A percentile compares a stretch with the other conserved stretches of the same genome.
phyloP scores from a whole-genome alignment of 2,329 filamentous ascomycete genomes.

The Blastomyces gilchristii region DNA sequence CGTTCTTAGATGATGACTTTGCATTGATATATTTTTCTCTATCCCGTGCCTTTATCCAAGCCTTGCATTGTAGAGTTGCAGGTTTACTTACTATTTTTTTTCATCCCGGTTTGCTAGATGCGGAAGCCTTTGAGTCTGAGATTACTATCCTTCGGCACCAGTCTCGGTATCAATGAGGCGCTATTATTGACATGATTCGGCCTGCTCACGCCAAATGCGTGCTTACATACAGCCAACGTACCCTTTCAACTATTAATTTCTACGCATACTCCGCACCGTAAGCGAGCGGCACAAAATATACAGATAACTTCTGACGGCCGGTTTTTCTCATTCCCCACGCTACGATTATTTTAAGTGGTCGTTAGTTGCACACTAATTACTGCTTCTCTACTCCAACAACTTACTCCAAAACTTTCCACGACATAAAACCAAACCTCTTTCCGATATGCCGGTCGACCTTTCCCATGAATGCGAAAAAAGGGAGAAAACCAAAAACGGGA shows the following conservation, averaged over 20 bases:
- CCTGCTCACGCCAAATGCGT: too few species aligned
- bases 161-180: neutral
- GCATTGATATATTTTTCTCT: neutral
- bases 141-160: slow-evolving; percentile 22
- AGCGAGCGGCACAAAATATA: too few species aligned
- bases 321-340: too few species aligned
- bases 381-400: too few species aligned
- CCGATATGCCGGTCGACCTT: neutral
- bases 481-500: neutral
- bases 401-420: too few species aligned
- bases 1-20: neutral
- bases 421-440: neutral
- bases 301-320: too few species aligned
- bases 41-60: neutral
- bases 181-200: neutral
- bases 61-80: neutral
- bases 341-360: too few species aligned
- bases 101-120: slow-evolving; percentile 23
- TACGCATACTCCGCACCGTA: too few species aligned
- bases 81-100: neutral
- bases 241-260: too few species aligned
- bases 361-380: too few species aligned
- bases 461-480: neutral
- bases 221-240: too few species aligned
- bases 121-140: slow-evolving; percentile 28